Evolutionary conservation across 2,329 filamentous ascomycete species (phyloP).

Genomic region (Epichloe uncinata): DNA sequence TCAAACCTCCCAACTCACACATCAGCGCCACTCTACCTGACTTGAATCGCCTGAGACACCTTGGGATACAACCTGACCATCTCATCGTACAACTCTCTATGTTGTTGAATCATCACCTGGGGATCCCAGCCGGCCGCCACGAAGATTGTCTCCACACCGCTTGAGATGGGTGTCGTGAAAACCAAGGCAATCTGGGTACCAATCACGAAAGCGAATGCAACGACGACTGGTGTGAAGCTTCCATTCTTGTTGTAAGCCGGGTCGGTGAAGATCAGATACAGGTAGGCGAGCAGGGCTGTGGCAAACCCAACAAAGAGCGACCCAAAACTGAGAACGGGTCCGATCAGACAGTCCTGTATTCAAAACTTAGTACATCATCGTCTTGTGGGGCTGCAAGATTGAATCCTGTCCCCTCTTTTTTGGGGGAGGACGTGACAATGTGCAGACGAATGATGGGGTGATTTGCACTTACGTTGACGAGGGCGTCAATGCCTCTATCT

Average conservation of each 20-base stretch:
- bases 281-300: slow-evolving; percentile 67
- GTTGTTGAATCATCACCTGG: slow-evolving; percentile 68
- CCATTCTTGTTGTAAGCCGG: slow-evolving; percentile 60
- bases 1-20: neutral
- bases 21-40: slow-evolving; percentile 3
- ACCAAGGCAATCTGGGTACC: slow-evolving; percentile 82
- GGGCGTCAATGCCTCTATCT: slow-evolving; percentile 76
- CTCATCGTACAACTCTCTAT: slow-evolving; percentile 65
- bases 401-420: no score
- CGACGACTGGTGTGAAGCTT: slow-evolving; percentile 60
- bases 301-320: slow-evolving; percentile 73
- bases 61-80: slow-evolving; percentile 76
- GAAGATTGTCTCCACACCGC: slow-evolving; percentile 86
- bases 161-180: slow-evolving; percentile 77
- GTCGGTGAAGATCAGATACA: slow-evolving; percentile 76
- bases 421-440: no score
- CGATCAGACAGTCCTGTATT: slow-evolving; percentile 60
- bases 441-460: no score
- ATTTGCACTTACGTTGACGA: slow-evolving; percentile 49
- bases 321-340: slow-evolving; percentile 62
- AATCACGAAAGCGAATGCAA: slow-evolving; percentile 80
- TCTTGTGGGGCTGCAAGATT: no score
- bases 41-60: slow-evolving; percentile 60
- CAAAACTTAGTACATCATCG: slow-evolving; percentile 3
- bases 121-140: slow-evolving; percentile 61